A percentile compares a stretch with the other conserved stretches of the same genome.
Evolutionary conservation across 257 asterid genomes (phyloP).

Genomic region (Solanum tarijense): DNA sequence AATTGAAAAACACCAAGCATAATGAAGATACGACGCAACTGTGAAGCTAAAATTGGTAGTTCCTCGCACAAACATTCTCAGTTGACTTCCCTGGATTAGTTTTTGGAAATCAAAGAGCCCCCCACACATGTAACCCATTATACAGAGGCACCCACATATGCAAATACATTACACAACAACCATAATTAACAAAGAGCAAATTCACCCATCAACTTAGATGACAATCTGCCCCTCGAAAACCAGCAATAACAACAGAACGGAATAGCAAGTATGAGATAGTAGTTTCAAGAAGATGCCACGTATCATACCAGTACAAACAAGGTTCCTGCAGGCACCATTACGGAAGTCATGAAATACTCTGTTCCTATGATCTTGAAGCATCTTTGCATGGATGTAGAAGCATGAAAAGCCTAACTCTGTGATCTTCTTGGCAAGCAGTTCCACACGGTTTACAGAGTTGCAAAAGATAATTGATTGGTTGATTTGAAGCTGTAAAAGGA

Average conservation of each 20-base stretch:
- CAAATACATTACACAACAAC: background rate
- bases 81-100: background rate
- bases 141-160: background rate
- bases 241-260: background rate
- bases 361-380: constrained; percentile 95
- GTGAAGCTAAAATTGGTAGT: background rate
- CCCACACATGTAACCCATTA: background rate
- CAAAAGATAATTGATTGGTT: constrained; percentile 90
- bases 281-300: background rate
- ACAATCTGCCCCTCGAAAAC: background rate
- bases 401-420: constrained; percentile 93
- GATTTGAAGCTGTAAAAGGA: constrained; percentile 73
- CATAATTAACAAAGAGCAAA: background rate
- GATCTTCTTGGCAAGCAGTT: constrained; percentile 88
- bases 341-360: constrained; percentile 93
- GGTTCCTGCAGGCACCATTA: constrained; percentile 94
- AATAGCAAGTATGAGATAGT: background rate
- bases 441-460: constrained; percentile 93
- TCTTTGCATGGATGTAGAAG: constrained; percentile 94
- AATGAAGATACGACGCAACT: background rate
- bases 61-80: background rate
- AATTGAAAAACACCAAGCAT: background rate
- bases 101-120: background rate
- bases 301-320: constrained; percentile 80
- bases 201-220: background rate